Conservation (phyloP, 2,329 filamentous ascomycete genomes). For the Scedosporium boydii region DNA sequence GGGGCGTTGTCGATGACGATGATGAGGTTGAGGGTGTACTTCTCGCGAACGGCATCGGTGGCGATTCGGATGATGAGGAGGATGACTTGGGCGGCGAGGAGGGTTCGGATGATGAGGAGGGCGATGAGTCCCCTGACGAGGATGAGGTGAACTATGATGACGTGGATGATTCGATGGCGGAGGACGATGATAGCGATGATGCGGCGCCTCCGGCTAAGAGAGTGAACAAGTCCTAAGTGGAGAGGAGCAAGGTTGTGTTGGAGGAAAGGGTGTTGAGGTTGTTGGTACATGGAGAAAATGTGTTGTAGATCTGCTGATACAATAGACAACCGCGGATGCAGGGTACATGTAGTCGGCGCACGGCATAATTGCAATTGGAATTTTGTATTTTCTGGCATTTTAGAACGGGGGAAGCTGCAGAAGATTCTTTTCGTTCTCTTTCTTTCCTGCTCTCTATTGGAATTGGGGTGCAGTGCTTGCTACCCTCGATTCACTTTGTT, state of each 20-base stretch:
- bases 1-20: slow-evolving; percentile 35
- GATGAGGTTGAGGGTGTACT: slow-evolving; percentile 51
- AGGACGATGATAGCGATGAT: slow-evolving; percentile 46
- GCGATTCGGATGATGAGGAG: slow-evolving; percentile 51
- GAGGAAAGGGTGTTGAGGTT: background rate
- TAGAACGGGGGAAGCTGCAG: background rate
- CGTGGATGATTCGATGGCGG: slow-evolving; percentile 41
- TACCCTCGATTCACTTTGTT: background rate
- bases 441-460: background rate
- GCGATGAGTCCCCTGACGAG: slow-evolving; percentile 42
- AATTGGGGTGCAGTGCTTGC: no score
- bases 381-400: background rate
- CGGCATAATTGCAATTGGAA: slow-evolving; percentile 1
- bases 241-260: slow-evolving; percentile 12
- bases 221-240: slow-evolving; percentile 25
- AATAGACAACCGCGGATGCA: background rate
- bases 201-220: slow-evolving; percentile 36
- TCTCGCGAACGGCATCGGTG: slow-evolving; percentile 42
- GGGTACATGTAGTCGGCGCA: slow-evolving; percentile 1
- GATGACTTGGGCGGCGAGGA: slow-evolving; percentile 32
- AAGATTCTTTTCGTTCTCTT: background rate
- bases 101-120: slow-evolving; percentile 29
- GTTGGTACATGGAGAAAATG: background rate
- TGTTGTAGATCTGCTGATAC: background rate
- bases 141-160: slow-evolving; percentile 53